Base-by-base conservation (phyloP, 306 rosid species). In the Leucaena leucocephala region DNA sequence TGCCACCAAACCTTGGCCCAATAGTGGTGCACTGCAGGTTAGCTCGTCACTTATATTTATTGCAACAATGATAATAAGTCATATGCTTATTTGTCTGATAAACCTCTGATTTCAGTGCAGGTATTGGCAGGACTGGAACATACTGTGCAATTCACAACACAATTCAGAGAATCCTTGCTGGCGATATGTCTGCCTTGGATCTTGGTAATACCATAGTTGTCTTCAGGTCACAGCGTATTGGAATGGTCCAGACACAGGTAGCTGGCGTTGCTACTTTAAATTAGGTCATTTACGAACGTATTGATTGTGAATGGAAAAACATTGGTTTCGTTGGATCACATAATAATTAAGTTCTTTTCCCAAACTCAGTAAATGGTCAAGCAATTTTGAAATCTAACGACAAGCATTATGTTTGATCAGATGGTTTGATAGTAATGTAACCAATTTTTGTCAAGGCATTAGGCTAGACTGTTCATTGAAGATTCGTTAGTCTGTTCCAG, bases 231-330 rank as follows among this genome's bases (percentile, higher is more conserved):
- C 97, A 95, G 83, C 92, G 96, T 73, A 87, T 85, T 80, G 99
- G 99, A 88, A 95, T 93, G 98, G 97, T 95, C 67, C 98, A 95
- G 85, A 93, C 96, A 5, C 87, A 76, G 96, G 98, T 93, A 88
- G 15, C 33, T 75, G 49, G 67, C 77, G n/a, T 54, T 83, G 49
- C 76, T 76, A 64, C 70, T 70, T 69, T n/a, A 49, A 57, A 44
- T 70, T 10, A 49, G 54, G 65, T 65, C 22, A 68, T 40, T 67
- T 22, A 44, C 54, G 75, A 59, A 67, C 76, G 1, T 72, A 59
- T 63, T 44, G 79, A 11, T 80, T 77, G 69, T 80, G 49, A 69
- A 45, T 69, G 55, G 64, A 46, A 70, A 63, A 38, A 50, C 54
- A 72, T 55, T 61, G 22, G 58, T 50, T 64, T 72, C 40, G 71